Evolutionary conservation across 495 filamentous ascomycete genomes (phyloP).

Genomic region (Patellaria atrata): DNA sequence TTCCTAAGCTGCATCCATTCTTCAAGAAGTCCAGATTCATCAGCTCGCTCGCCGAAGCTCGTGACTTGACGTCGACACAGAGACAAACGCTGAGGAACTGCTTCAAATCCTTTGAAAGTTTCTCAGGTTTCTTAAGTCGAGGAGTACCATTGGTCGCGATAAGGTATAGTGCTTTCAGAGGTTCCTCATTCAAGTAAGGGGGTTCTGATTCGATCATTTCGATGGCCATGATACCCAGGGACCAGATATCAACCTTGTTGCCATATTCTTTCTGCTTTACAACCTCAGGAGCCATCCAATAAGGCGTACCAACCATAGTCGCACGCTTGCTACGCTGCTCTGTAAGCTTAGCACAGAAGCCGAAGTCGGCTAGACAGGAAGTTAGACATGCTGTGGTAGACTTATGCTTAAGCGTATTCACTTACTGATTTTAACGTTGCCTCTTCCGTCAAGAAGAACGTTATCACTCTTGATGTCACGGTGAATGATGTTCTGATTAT

Average conservation of each 20-base stretch:
- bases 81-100: constrained; percentile 89
- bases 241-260: constrained; percentile 98
- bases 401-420: constrained; percentile 7
- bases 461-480: constrained; percentile 99
- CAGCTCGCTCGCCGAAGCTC: constrained; percentile 80
- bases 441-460: constrained; percentile 80
- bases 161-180: constrained; percentile 88
- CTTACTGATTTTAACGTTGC: constrained; percentile 97
- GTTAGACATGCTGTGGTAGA: constrained; percentile 14
- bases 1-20: constrained; percentile 63
- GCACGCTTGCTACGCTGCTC: constrained; percentile 93
- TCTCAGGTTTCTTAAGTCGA: constrained; percentile 91
- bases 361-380: constrained; percentile 75
- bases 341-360: constrained; percentile 97
- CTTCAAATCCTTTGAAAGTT: constrained; percentile 91
- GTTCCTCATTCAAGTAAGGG: constrained; percentile 95
- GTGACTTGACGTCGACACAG: constrained; percentile 88
- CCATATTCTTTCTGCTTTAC: constrained; percentile 99
- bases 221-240: constrained; percentile 97
- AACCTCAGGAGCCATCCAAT: constrained; percentile 99
- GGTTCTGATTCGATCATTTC: constrained; percentile 99
- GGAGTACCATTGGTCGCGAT: constrained; percentile 98
- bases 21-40: constrained; percentile 65
- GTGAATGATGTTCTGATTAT: constrained; percentile 93
- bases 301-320: constrained; percentile 97